phyloP scores from a whole-genome alignment of 1,284 basidiomycete species.

The Afroboletus lepidellus region DNA sequence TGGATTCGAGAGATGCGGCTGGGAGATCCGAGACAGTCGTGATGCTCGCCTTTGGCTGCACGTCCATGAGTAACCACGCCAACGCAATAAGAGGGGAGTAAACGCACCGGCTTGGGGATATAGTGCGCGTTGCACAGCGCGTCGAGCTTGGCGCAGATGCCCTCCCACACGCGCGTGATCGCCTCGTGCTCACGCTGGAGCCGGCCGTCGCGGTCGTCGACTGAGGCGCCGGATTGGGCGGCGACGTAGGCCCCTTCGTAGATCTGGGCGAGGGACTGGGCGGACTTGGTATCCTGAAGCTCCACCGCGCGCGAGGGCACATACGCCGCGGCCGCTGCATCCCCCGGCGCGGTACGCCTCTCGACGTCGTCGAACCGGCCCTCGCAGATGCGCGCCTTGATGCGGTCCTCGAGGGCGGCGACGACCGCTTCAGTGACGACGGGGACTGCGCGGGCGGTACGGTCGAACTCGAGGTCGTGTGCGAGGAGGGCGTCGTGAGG shows the following conservation, averaged over 20 bases:
- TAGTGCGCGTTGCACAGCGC: constrained; percentile 95
- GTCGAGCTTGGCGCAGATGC: constrained; percentile 88
- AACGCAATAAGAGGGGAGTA: not conserved
- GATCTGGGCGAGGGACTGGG: constrained; percentile 90
- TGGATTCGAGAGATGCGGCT: constrained; percentile 86
- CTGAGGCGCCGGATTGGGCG: constrained; percentile 50
- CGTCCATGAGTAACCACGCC: not conserved
- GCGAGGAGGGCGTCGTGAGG: constrained; percentile 92
- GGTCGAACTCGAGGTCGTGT: constrained; percentile 95
- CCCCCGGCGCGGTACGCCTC: constrained; percentile 57
- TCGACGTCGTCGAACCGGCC: constrained; percentile 90
- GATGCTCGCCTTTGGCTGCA: constrained; percentile 86
- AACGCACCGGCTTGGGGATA: constrained; percentile 82
- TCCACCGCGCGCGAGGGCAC: constrained; percentile 89
- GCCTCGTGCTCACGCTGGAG: constrained; percentile 87
- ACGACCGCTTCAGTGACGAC: constrained; percentile 90
- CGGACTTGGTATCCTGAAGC: constrained; percentile 84
- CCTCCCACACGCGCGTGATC: constrained; percentile 81
- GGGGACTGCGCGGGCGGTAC: constrained; percentile 82
- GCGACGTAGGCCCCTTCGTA: constrained; percentile 93
- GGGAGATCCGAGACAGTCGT: constrained; percentile 85
- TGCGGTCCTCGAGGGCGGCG: constrained; percentile 82
- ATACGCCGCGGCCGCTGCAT: constrained; percentile 80
- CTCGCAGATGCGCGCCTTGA: constrained; percentile 89
- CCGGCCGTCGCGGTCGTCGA: constrained; percentile 86